Conservation (phyloP, 2,329 filamentous ascomycete species). For the Leptographium wingfieldii region DNA sequence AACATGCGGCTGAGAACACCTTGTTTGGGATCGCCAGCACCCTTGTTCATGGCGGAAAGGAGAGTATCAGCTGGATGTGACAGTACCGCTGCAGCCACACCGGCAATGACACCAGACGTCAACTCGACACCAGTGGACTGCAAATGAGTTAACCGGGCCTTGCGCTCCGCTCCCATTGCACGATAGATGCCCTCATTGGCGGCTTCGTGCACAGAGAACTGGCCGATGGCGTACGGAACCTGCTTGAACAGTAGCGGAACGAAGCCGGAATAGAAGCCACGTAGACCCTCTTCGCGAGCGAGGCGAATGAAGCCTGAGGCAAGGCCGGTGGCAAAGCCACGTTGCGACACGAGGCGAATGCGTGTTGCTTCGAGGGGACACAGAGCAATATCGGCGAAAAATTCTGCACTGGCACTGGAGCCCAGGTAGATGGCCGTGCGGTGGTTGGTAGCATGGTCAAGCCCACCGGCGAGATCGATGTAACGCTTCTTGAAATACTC, state of each 20-base stretch:
- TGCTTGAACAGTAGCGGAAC: constrained; percentile 78
- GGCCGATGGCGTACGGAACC: constrained; percentile 86
- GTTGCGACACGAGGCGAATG: constrained; percentile 69
- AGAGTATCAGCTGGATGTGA: constrained; percentile 74
- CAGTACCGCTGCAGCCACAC: constrained; percentile 77
- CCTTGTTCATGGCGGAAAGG: constrained; percentile 43
- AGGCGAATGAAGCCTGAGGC: constrained; percentile 63
- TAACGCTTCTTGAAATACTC: constrained; percentile 89
- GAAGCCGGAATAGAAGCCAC: constrained; percentile 85
- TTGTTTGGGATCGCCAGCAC: constrained; percentile 34
- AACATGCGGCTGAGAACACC: constrained; percentile 38
- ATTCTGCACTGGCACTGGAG: constrained; percentile 55
- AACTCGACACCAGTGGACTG: constrained; percentile 76
- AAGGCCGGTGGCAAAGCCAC: constrained; percentile 62
- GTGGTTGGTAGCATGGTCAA: constrained; percentile 28
- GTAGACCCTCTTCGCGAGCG: constrained; percentile 59
- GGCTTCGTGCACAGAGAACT: constrained; percentile 90
- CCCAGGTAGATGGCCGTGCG: constrained; percentile 57
- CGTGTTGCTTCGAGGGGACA: constrained; percentile 81
- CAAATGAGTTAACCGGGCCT: constrained; percentile 54
- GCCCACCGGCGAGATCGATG: constrained; percentile 53
- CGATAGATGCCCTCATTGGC: constrained; percentile 66
- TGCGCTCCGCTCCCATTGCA: constrained; percentile 50
- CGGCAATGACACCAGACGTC: constrained; percentile 72
- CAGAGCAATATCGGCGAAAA: constrained; percentile 67